A percentile compares a stretch with the other conserved stretches of the same genome.
phyloP scores from a whole-genome alignment of 2,329 filamentous ascomycete species.

The Sordariomycetes sp. region DNA sequence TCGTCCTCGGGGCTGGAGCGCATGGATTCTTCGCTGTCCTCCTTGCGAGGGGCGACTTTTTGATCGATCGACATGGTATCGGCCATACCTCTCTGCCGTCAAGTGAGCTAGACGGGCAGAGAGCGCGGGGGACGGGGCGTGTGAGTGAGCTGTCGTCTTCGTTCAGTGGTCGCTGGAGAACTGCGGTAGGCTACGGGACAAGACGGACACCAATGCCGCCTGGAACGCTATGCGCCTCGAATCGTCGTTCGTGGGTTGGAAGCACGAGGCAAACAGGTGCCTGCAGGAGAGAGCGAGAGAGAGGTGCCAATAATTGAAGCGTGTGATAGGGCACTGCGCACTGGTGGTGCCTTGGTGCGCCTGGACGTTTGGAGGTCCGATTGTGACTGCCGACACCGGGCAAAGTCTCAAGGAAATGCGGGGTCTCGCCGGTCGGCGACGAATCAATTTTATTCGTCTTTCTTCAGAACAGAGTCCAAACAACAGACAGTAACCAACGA shows the following conservation, averaged over 20 bases:
- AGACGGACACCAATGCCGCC: background rate
- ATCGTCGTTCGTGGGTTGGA: background rate
- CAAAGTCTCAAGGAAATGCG: background rate
- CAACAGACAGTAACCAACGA: background rate
- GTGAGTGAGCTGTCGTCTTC: background rate
- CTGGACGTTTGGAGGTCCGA: background rate
- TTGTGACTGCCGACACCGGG: background rate
- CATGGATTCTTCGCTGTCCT: conserved; percentile 48
- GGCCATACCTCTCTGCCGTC: conserved; percentile 35
- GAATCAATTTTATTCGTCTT: background rate
- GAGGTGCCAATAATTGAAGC: background rate
- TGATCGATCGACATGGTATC: conserved; percentile 56
- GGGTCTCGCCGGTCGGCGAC: background rate
- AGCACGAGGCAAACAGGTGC: background rate
- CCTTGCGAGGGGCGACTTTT: conserved; percentile 35
- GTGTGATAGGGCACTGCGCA: conserved; percentile 1
- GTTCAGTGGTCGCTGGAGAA: background rate
- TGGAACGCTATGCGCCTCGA: background rate
- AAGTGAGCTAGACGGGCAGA: background rate
- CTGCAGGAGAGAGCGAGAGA: background rate
- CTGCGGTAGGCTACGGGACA: background rate
- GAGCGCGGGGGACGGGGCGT: background rate
- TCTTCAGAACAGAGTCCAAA: background rate
- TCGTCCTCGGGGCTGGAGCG: conserved; percentile 48
- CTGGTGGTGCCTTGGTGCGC: background rate